Percentiles rank a stretch among this genome's conserved stretches.
These are phyloP conservation scores for Rhodotorula paludigena DNA, from an alignment of 768 basidiomycete species.

Conservation along the genomic window DNA sequence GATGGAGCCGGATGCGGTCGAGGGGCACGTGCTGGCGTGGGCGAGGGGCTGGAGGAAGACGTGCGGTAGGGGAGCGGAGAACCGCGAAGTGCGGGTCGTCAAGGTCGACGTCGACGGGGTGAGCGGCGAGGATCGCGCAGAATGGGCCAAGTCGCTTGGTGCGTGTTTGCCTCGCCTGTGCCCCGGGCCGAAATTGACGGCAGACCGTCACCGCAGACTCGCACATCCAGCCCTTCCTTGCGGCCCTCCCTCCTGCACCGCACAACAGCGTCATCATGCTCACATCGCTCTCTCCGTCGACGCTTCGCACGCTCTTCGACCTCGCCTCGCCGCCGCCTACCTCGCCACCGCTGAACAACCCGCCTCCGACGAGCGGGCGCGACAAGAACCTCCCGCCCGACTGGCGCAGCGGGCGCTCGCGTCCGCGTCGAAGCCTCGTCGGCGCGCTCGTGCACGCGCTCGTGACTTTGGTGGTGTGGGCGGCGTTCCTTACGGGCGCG, in stretches of 20 bases:
- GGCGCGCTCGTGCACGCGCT: background rate
- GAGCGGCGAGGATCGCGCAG: background rate
- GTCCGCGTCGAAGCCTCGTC: background rate
- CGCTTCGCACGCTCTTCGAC: conserved; percentile 19
- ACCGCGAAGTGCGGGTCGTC: conserved; percentile 23
- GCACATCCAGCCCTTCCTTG: conserved; percentile 1
- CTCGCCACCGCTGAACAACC: background rate
- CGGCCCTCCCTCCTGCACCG: conserved; percentile 1
- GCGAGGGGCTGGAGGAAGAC: conserved; percentile 12
- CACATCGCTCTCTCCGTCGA: conserved; percentile 17
- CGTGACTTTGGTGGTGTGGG: too few species aligned
- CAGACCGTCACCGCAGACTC: conserved; percentile 14
- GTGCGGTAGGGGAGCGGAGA: conserved; percentile 21
- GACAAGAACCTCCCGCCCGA: too few species aligned
- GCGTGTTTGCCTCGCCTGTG: background rate
- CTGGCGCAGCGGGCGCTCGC: background rate
- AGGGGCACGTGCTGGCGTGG: conserved; percentile 18
- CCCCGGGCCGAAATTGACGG: background rate
- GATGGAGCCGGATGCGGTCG: background rate
- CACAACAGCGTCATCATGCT: conserved; percentile 26
- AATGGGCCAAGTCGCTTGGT: background rate
- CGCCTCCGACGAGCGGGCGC: background rate
- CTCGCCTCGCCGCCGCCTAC: conserved; percentile 10
- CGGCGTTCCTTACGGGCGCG: background rate
- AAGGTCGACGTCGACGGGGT: background rate